phyloP scores from a whole-genome alignment of 2,329 filamentous ascomycete species.

The Colletotrichum orbiculare region DNA sequence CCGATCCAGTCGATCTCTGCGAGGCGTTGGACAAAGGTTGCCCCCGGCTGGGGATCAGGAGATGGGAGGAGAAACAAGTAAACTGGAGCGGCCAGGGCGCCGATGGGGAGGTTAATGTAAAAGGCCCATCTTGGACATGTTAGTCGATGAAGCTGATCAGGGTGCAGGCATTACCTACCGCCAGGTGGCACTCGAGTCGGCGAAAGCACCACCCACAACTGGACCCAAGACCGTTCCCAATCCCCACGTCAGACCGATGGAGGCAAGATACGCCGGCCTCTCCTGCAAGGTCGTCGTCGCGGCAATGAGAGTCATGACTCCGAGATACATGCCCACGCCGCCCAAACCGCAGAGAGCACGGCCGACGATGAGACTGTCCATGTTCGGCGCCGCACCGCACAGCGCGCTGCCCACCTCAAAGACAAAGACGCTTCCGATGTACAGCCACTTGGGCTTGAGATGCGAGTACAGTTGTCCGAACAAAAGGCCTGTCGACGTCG shows the following conservation, averaged over 20 bases:
- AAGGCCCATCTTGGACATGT: conserved; percentile 46
- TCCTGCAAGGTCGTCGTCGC: conserved; percentile 31
- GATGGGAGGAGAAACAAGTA: conserved; percentile 45
- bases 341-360: conserved; percentile 54
- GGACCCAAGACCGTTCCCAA: conserved; percentile 56
- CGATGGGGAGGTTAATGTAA: conserved; percentile 66
- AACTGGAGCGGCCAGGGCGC: conserved; percentile 44
- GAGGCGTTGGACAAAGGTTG: conserved; percentile 42
- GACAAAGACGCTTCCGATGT: conserved; percentile 44
- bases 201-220: conserved; percentile 55
- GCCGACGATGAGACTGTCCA: conserved; percentile 57
- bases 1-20: conserved; percentile 58
- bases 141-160: neutral
- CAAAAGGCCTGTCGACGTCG: conserved; percentile 21
- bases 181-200: conserved; percentile 52
- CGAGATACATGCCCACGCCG: conserved; percentile 41
- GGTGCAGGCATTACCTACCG: conserved; percentile 34
- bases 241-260: conserved; percentile 51
- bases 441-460: conserved; percentile 47
- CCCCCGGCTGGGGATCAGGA: conserved; percentile 38
- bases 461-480: conserved; percentile 44
- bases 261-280: conserved; percentile 34
- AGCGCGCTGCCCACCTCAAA: conserved; percentile 52
- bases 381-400: conserved; percentile 53
- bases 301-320: conserved; percentile 26